Base-by-base conservation (phyloP, 2,329 filamentous ascomycete species). In the Geosmithia morbida region DNA sequence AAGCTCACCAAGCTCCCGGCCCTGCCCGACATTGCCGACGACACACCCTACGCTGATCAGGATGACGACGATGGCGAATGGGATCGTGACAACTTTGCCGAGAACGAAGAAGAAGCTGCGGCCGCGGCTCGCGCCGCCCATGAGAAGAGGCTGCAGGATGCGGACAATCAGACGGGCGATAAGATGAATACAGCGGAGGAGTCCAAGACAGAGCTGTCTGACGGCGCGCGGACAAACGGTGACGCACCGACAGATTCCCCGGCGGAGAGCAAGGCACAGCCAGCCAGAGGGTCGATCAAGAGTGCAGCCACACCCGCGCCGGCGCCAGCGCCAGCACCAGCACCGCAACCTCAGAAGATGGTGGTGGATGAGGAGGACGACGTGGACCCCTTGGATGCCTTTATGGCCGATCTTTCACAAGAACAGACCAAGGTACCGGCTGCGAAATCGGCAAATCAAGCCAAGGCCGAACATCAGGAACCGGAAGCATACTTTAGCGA, bases 371-470 rank as follows among this genome's bases (percentile, higher is more conserved):
- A 66, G 30, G 72, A 79, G 48, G 81, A 87, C 48, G 86, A 88
- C 43, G 67, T 92, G 37, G 92, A 98, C 61, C 87, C 92, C 7
- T 70, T 98, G 39, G 92, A 98, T 66, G 90, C 88, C n/a, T 98
- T 94, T 68, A 98, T 98, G 92, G 83, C 81, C 46, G 78, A 75
- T 51, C 70, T 80, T 16, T 71, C 74, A 48, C 63, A 74, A 40
- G 64, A 84, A 2, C 73, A 78, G 48, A 62, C 74, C 51, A 67
- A 64, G 47, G 62, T 62, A 45, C 56, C 60, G n/a, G 49, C 51
- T 2, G 40, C 46, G 41, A 60, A 57, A 42, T 45, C 51, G 41
- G 11, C 33, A 37, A 37, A 37, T 3, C 79, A 82, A 3, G 46
- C 55, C 2, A 51, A 56, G 19, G 68, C 66, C 30, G 69, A 68